phyloP scores from a whole-genome alignment of 257 asterid genomes.

The Gardenia jasminoides region DNA sequence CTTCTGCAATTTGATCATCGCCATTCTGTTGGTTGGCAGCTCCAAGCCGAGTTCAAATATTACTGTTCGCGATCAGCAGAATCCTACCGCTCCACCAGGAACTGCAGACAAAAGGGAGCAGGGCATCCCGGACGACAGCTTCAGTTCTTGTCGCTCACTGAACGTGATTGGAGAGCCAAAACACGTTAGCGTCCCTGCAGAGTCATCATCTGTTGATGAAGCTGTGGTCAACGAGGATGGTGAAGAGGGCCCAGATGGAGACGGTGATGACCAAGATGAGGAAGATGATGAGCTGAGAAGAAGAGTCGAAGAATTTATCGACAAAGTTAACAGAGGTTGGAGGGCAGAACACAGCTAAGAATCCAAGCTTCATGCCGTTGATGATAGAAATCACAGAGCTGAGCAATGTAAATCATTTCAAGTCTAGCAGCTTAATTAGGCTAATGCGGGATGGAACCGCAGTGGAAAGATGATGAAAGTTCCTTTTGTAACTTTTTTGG shows the following conservation, averaged over 20 bases:
- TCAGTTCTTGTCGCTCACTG: background rate
- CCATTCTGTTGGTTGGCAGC: constrained; percentile 42
- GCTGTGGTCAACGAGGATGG: background rate
- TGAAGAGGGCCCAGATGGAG: constrained; percentile 8
- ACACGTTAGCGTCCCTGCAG: background rate
- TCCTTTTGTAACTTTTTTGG: background rate
- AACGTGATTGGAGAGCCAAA: background rate
- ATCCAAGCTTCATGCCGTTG: background rate
- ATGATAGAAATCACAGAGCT: background rate
- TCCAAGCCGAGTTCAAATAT: constrained; percentile 25
- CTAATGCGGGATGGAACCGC: background rate
- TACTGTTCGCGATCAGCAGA: constrained; percentile 1
- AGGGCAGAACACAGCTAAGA: constrained; percentile 32
- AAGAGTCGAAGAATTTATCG: constrained; percentile 41
- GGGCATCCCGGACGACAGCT: background rate
- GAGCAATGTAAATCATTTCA: background rate
- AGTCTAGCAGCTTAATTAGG: background rate
- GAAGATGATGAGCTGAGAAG: constrained; percentile 39
- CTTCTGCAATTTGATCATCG: constrained; percentile 60
- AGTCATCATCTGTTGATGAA: background rate
- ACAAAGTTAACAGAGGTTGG: constrained; percentile 37
- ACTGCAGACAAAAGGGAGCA: background rate
- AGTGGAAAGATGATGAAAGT: background rate
- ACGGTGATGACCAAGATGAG: constrained; percentile 2
- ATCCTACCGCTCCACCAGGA: constrained; percentile 9